A percentile compares a stretch with the other conserved stretches of the same genome.
Evolutionary conservation across 805 yeast species (phyloP).

Genomic region (Teunomyces stri): DNA sequence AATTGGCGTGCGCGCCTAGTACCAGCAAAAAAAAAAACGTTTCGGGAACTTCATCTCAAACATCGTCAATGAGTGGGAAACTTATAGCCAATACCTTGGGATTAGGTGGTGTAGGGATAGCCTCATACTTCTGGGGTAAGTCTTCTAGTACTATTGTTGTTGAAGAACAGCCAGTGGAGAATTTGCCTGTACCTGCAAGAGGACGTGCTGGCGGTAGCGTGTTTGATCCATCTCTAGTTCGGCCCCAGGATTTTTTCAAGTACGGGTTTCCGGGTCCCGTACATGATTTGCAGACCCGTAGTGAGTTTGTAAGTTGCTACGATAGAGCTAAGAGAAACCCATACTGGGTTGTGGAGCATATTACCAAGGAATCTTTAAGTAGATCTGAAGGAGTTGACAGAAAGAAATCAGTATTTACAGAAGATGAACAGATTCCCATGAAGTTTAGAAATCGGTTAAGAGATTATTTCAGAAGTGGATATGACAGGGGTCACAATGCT

Average conservation of each 20-base stretch:
- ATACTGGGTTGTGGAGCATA: constrained; percentile 85
- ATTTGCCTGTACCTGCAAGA: constrained; percentile 9
- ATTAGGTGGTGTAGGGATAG: constrained; percentile 37
- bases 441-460: constrained; percentile 71
- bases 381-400: constrained; percentile 62
- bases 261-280: constrained; percentile 96
- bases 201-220: constrained; percentile 9
- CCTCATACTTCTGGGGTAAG: constrained; percentile 41
- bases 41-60: background rate
- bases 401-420: constrained; percentile 76
- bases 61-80: constrained; percentile 19
- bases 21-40: background rate
- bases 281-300: constrained; percentile 71
- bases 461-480: constrained; percentile 93
- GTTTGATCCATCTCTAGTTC: constrained; percentile 40
- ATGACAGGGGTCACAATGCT: constrained; percentile 95
- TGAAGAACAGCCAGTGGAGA: constrained; percentile 9
- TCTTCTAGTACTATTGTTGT: constrained; percentile 19
- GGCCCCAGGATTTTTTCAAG: constrained; percentile 80
- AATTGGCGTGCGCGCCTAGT: background rate
- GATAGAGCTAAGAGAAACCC: constrained; percentile 86
- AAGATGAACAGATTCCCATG: constrained; percentile 78
- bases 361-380: constrained; percentile 68
- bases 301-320: constrained; percentile 81
- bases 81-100: constrained; percentile 30